Evolutionary conservation across 352 stramenopile genomes (phyloP), one percentile per base, ranked within the genome.

Genomic region (Phytophthora vignae): DNA sequence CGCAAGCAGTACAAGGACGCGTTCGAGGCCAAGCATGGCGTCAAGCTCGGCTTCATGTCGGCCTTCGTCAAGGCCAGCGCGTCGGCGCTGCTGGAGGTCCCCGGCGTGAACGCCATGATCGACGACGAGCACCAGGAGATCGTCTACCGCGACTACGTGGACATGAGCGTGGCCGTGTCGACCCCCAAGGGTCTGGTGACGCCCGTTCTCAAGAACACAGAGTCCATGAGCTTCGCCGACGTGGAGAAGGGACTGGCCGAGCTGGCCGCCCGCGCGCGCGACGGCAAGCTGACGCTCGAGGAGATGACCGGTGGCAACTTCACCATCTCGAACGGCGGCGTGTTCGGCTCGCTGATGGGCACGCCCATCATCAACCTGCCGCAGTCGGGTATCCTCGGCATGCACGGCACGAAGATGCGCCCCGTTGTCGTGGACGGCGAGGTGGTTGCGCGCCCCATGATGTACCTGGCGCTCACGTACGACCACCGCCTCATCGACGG

Each of bases 351-450:
- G 33, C 82, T 99, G 12, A 99, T 99, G 94, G 97, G 97, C 59
- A 99, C 98, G 44, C 98, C 98, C 27, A 99, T 99, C 85, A 99
- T 99, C 87, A 99, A 99, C 87, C 82, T 98, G 65, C 98, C 98
- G 25, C 98, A 99, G 81, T 98, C 89, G 29, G 98, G 96, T 57
- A 99, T 99, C 79, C 91, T 99, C 53, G 98, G 98, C 71, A 99
- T 99, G 98, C 98, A 99, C 83, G 97, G 92, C 21, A 99, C 97
- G 55, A 99, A 99, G 87, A 98, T 99, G 92, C 88, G 98, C 55
- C 88, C 97, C 11, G 96, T 99, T 0, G 98, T 99, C 29, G 83
- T 90, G 50, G 89, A 96, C 79, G 98, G 97, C 44, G 84, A 99
- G 77, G 93, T 99, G 55, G 96, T 99, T 29, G 96, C 97, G 9